phyloP scores from a whole-genome alignment of 352 stramenopile genomes.

The Pythium graminicola region DNA sequence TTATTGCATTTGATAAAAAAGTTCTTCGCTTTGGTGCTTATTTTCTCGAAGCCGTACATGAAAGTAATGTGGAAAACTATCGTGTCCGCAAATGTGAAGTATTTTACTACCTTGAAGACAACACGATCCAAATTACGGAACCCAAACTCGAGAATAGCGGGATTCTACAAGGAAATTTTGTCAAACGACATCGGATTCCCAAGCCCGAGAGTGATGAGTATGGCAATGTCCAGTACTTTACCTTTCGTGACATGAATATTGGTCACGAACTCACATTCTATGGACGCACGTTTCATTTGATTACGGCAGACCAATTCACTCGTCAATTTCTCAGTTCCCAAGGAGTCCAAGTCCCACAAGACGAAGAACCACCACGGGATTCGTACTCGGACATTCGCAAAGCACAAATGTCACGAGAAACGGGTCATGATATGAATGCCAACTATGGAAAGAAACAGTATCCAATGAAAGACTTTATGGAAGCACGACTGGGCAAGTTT shows the following conservation, averaged over 20 bases:
- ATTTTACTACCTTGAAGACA: constrained; percentile 77
- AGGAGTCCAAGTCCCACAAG: constrained; percentile 33
- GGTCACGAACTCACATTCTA: constrained; percentile 71
- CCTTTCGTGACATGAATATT: constrained; percentile 46
- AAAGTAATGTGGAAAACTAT: constrained; percentile 74
- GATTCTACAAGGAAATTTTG: constrained; percentile 81
- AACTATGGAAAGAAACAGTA: constrained; percentile 76
- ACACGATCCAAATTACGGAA: constrained; percentile 88
- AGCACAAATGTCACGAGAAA: constrained; percentile 74
- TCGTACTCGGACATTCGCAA: constrained; percentile 72
- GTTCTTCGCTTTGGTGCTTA: constrained; percentile 82
- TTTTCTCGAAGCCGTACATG: constrained; percentile 77
- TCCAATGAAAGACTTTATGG: constrained; percentile 82
- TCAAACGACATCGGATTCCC: constrained; percentile 65
- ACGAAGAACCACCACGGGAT: constrained; percentile 69
- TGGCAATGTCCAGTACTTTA: too few species aligned
- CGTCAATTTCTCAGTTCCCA: constrained; percentile 47
- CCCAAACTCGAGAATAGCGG: constrained; percentile 73
- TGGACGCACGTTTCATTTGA: constrained; percentile 69
- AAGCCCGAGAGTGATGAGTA: constrained; percentile 55
- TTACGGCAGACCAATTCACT: constrained; percentile 72
- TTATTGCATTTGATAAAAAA: constrained; percentile 78
- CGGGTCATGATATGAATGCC: constrained; percentile 54
- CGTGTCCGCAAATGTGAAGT: constrained; percentile 69
- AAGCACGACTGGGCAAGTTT: constrained; percentile 71